Conservation (phyloP, 2,329 filamentous ascomycete genomes). For the Phoma sp. region DNA sequence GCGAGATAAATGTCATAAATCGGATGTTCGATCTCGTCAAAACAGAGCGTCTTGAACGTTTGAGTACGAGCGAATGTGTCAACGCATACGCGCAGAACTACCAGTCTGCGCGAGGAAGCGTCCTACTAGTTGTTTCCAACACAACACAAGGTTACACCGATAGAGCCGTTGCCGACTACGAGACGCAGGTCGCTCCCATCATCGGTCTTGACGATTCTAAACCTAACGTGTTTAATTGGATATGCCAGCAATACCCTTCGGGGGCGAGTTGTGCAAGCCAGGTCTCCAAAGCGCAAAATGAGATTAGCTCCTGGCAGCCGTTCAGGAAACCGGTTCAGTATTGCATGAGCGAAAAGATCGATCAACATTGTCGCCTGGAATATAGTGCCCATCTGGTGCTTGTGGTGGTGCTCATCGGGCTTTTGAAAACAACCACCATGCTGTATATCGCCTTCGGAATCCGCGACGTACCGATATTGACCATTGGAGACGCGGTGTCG, state of each 20-base stretch:
- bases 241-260: neutral
- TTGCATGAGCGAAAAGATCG: slow-evolving; percentile 3
- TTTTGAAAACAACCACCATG: slow-evolving; percentile 1
- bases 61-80: neutral
- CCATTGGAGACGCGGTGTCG: slow-evolving; percentile 33
- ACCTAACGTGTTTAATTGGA: neutral
- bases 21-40: neutral
- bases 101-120: neutral
- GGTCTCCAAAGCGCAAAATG: neutral
- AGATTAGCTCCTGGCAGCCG: neutral
- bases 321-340: slow-evolving; percentile 1
- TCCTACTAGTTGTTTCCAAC: slow-evolving; percentile 3
- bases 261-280: neutral
- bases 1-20: neutral
- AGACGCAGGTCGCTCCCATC: neutral
- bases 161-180: neutral
- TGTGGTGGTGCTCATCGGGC: slow-evolving; percentile 22
- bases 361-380: slow-evolving; percentile 1
- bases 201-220: neutral
- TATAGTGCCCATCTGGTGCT: slow-evolving; percentile 4
- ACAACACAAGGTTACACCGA: neutral
- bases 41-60: neutral
- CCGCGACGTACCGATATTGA: slow-evolving; percentile 10
- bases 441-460: slow-evolving; percentile 1
- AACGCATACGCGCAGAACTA: neutral